A percentile compares a stretch with the other conserved stretches of the same genome.
These are phyloP conservation scores for Hyphopichia buzzinii DNA, from an alignment of 1,139 yeast species.

Conservation along the genomic window DNA sequence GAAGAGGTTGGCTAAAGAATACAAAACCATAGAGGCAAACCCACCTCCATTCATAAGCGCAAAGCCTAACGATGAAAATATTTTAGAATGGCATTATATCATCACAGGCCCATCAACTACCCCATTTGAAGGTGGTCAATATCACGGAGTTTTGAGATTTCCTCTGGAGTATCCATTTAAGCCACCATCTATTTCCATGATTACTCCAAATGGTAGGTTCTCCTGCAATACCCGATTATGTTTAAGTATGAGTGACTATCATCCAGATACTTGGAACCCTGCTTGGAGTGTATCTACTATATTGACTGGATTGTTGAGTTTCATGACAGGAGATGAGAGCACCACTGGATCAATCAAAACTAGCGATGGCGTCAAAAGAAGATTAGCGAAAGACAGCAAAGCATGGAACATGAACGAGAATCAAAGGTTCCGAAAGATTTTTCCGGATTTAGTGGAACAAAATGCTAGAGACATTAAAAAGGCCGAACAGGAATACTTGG, in stretches of 20 bases:
- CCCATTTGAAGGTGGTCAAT: slow-evolving; percentile 84
- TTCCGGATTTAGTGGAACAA: slow-evolving; percentile 62
- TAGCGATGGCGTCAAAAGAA: slow-evolving; percentile 34
- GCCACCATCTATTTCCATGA: slow-evolving; percentile 89
- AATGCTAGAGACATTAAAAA: slow-evolving; percentile 34
- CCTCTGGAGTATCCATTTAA: slow-evolving; percentile 88
- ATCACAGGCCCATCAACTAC: slow-evolving; percentile 85
- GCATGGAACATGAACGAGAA: slow-evolving; percentile 62
- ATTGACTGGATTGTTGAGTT: slow-evolving; percentile 77
- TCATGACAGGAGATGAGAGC: slow-evolving; percentile 63
- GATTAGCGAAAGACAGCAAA: slow-evolving; percentile 51
- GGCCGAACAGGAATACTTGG: slow-evolving; percentile 9
- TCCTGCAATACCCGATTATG: slow-evolving; percentile 78
- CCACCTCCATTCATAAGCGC: slow-evolving; percentile 84
- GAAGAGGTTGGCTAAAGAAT: slow-evolving; percentile 70
- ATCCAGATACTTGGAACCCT: slow-evolving; percentile 94
- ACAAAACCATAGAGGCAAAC: slow-evolving; percentile 64
- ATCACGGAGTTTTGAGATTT: slow-evolving; percentile 81
- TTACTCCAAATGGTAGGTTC: slow-evolving; percentile 84
- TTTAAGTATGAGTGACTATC: slow-evolving; percentile 86
- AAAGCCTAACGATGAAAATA: slow-evolving; percentile 79
- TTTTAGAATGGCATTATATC: slow-evolving; percentile 74
- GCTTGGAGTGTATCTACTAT: slow-evolving; percentile 92
- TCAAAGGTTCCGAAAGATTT: slow-evolving; percentile 56
- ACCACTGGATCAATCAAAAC: slow-evolving; percentile 42